Base-by-base conservation (phyloP, 2,329 filamentous ascomycete species). In the Chalaropsis ovoidea region DNA sequence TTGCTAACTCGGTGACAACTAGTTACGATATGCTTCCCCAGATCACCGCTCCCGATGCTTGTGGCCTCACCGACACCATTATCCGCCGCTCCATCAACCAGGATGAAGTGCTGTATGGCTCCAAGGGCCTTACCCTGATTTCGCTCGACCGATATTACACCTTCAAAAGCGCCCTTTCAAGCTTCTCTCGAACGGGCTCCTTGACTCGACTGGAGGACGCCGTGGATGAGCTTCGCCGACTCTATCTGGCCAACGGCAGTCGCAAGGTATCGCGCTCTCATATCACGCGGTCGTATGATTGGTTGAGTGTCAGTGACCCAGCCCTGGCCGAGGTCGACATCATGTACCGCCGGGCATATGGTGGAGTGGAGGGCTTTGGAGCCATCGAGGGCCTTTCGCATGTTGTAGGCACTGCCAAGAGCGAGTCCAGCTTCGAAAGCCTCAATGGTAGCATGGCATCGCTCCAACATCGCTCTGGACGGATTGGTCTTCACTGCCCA, bases 101-200 rank as follows among this genome's bases (percentile, higher is more conserved):
- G 70, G 83, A 86, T 71, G 81, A 85, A 67, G 73, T 83, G 27
- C 76, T 87, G 64, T 87, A 85, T 76, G 79, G 79, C 1, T 79
- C 81, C 1, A 80, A 82, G 31, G 82, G 83, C 19, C 76, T 88
- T 11, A 84, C 80, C 0, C 74, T 88, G 7, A 72, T 86, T 15
- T 79, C 82, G 0, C 77, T 86, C 11, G 85, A 87, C 72, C 78
- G 82, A 62, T 73, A 86, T 58, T 88, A 86, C 74, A 84, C 81
- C 52, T 83, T 88, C 75, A 86, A 86, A 72, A 77, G 78, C 60
- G 82, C 83, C 0, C 77, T 87, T 11, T 78, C 81, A 19, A 79
- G 78, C 69, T 86, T 86, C 72, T 78, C 81, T 3, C 77, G 76
- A 66, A 78, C 77, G 0, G 73, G 72, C 19, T 75, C 75, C 43